These are phyloP conservation scores for Aspergillus clavatus DNA, from an alignment of 2,329 filamentous ascomycete genomes.

Conservation along the genomic window DNA sequence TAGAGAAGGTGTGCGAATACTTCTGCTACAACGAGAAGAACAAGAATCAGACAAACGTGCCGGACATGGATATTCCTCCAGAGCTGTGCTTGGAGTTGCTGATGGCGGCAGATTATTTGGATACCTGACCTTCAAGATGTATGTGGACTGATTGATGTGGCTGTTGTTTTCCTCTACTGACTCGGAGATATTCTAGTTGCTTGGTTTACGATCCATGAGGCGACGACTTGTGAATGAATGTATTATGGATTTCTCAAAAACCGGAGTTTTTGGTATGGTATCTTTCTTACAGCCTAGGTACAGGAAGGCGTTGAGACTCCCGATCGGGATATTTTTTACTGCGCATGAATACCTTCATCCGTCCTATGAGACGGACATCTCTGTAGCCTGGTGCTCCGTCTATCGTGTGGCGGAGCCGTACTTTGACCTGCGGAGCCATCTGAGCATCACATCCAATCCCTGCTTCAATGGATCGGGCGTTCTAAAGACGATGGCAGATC, in stretches of 20 bases:
- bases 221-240: not conserved
- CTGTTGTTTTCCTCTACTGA: not conserved
- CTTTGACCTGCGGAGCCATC: slow-evolving; percentile 22
- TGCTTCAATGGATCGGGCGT: slow-evolving; percentile 36
- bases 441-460: slow-evolving; percentile 34
- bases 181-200: not conserved
- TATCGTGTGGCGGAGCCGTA: not conserved
- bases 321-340: too few relatives aligned
- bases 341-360: too few relatives aligned
- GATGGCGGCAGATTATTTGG: slow-evolving; percentile 64
- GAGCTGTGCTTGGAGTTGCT: slow-evolving; percentile 62
- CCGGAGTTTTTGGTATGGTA: not conserved
- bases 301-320: too few relatives aligned
- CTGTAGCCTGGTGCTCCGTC: slow-evolving; percentile 2
- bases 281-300: not conserved
- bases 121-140: slow-evolving; percentile 33
- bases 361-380: too few relatives aligned
- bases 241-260: not conserved
- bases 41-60: slow-evolving; percentile 55
- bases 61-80: slow-evolving; percentile 62
- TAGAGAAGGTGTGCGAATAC: slow-evolving; percentile 68
- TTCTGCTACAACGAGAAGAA: slow-evolving; percentile 65
- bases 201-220: not conserved
- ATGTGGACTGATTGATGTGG: not conserved
- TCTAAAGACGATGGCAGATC: slow-evolving; percentile 49